Evolutionary conservation across 1,284 basidiomycete species (phyloP), one percentile per base, ranked within the genome.

Genomic region (Pseudozyma pruni): DNA sequence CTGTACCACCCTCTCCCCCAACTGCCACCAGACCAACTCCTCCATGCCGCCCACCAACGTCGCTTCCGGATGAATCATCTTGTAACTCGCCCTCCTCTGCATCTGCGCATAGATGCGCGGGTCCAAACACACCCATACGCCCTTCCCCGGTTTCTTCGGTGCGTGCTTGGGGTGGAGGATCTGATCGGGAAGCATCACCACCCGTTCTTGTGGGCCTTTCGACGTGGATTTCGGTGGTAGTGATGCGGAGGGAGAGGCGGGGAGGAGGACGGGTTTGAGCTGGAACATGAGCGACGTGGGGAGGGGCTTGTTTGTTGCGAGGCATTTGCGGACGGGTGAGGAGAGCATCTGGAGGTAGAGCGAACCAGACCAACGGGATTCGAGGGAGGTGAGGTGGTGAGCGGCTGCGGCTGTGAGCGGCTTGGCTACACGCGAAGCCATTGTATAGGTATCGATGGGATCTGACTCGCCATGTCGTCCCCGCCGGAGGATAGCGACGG

Each of bases 291-390:
- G 57, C 2, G 51, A 32, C 1, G 59, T 53, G 3, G 67, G 67
- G 1, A 63, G 31, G 8, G 52, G n/a, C 22, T 60, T 63, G 29
- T 31, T 22, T 13, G 67, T 59, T 2, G 63, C 67, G 44, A 55
- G 37, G 47, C 67, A 70, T n/a, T 59, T 62, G n/a, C 67, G 59
- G 0, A 70, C 40, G 0, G 67, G 67, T 0, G 29, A 3, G 2
- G 55, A 17, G 11, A 70, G 67, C 60, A 70, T 59, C 8, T n/a
- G 8, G 7, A 70, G 51, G 35, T 59, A 47, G 2, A 63, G 3
- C 6, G 67, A 70, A 22, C 47, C 47, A 2, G 37, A 25, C 67
- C 67, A 70, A 9, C n/a, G 44, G 5, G 33, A 10, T 39, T 63
- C 51, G 27, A 63, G 43, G 0, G 38, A 2, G n/a, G 51, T 14